These are phyloP conservation scores for Colletotrichum caudatum DNA, from an alignment of 2,329 filamentous ascomycete species.

Conservation along the genomic window DNA sequence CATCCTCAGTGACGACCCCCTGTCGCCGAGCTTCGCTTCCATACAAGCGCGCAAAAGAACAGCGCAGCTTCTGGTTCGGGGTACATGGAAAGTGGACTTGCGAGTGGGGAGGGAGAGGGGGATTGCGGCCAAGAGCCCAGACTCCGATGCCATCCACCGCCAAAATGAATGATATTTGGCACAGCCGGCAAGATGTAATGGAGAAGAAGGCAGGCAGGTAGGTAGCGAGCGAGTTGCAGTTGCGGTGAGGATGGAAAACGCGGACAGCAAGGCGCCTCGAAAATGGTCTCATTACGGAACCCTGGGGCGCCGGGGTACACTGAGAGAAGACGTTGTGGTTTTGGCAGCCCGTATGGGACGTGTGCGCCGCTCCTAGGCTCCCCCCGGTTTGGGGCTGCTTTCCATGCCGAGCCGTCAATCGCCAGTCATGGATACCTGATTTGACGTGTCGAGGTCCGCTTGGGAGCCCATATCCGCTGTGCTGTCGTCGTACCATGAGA, in stretches of 20 bases:
- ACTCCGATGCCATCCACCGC: neutral
- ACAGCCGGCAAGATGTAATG: neutral
- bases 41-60: neutral
- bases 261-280: neutral
- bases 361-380: slow-evolving; percentile 7
- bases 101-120: neutral
- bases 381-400: slow-evolving; percentile 2
- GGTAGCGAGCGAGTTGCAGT: neutral
- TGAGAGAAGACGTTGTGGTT: too few relatives aligned
- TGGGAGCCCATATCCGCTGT: neutral
- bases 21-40: neutral
- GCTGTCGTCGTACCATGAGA: neutral
- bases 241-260: neutral
- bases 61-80: slow-evolving; percentile 5
- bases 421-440: neutral
- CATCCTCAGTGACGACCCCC: neutral
- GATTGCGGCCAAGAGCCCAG: neutral
- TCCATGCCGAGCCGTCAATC: neutral
- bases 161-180: neutral
- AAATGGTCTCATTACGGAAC: slow-evolving; percentile 1
- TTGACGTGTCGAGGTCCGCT: neutral
- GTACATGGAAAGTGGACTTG: slow-evolving; percentile 8
- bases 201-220: too few relatives aligned
- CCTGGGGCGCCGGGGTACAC: neutral
- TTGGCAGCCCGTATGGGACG: neutral